Base-by-base conservation (phyloP, 2,329 filamentous ascomycete species). In the Cryphonectria nitschkei region DNA sequence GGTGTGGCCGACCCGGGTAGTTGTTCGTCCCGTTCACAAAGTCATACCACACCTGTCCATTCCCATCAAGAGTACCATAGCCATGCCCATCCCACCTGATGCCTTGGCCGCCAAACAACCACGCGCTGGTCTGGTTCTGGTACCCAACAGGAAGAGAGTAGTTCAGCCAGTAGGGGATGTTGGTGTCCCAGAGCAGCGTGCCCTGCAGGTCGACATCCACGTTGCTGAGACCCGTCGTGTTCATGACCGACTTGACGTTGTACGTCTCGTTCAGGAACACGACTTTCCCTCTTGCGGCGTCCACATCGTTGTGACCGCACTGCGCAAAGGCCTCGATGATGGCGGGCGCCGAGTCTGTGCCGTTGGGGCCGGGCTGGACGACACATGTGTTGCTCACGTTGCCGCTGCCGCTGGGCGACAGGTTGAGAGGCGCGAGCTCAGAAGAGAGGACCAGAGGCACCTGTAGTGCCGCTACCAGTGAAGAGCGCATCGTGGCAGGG, bases 41-140 rank as follows among this genome's bases (percentile, higher is more conserved):
- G 43, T 75, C 67, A 60, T 80, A 80, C 78, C 78, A 80, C 7
- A 73, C 73, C 16, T 78, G 73, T 0, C 78, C 78, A 29, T 78
- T 78, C 11, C 78, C 78, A 58, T 79, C 73, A 0, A 79, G 70
- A 0, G 75, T 77, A 0, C 83, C 84, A 19, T 76, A 73, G 0
- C 82, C 82, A 68, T 81, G 76, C 8, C 83, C 83, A 34, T 82
- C 75, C 68, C 84, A 77, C 14, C 77, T 76, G 16, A 85, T 74
- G 43, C 81, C 79, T 11, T 81, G 78, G 1, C 83, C 84, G 6
- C 83, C 82, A 9, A 84, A 75, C 34, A 80, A 73, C 77, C 80
- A 83, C 8, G 81, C 81, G 5, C 81, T 80, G 22, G 79, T 78
- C 61, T 84, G 82, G 65, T 83, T 83, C 72, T 84, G 82, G 64